Conservation (phyloP, 495 filamentous ascomycete genomes). For the Neurospora cerealis region DNA sequence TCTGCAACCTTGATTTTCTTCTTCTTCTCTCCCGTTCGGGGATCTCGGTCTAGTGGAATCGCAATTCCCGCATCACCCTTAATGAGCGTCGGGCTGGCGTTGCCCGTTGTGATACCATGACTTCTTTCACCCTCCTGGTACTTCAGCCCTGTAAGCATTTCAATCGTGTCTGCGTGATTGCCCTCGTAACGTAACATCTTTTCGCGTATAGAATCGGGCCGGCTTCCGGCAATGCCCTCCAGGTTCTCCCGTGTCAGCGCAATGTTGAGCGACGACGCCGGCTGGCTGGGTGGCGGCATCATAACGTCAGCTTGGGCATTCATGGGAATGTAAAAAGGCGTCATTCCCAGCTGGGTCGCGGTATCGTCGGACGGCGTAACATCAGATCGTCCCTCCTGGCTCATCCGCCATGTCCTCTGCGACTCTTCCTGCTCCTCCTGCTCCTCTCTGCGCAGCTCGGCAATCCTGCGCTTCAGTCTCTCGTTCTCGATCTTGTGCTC, state of each 20-base stretch:
- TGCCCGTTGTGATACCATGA: slow-evolving; percentile 79
- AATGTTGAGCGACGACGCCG: slow-evolving; percentile 44
- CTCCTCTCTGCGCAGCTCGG: slow-evolving; percentile 78
- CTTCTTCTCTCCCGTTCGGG: slow-evolving; percentile 61
- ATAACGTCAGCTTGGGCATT: slow-evolving; percentile 18
- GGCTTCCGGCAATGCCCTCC: slow-evolving; percentile 60
- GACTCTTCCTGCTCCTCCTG: slow-evolving; percentile 58
- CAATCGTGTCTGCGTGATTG: slow-evolving; percentile 77
- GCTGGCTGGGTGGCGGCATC: slow-evolving; percentile 67
- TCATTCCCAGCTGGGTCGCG: slow-evolving; percentile 1
- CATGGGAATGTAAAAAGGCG: slow-evolving; percentile 13
- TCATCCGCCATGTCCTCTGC: slow-evolving; percentile 40
- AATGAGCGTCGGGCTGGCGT: slow-evolving; percentile 65
- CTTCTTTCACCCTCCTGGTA: slow-evolving; percentile 87
- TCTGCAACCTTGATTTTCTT: slow-evolving; percentile 85
- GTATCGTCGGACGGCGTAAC: slow-evolving; percentile 43
- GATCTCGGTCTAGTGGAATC: slow-evolving; percentile 66
- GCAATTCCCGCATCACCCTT: slow-evolving; percentile 80
- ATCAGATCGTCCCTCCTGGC: slow-evolving; percentile 44
- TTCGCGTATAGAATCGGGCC: slow-evolving; percentile 63
- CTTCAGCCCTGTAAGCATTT: slow-evolving; percentile 83
- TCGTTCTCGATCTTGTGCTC: slow-evolving; percentile 99
- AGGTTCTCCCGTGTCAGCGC: slow-evolving; percentile 69
- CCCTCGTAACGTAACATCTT: slow-evolving; percentile 70
- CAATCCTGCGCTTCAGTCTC: slow-evolving; percentile 70